Base-by-base conservation (phyloP, 257 asterid genomes). In the Plantago ovata region DNA sequence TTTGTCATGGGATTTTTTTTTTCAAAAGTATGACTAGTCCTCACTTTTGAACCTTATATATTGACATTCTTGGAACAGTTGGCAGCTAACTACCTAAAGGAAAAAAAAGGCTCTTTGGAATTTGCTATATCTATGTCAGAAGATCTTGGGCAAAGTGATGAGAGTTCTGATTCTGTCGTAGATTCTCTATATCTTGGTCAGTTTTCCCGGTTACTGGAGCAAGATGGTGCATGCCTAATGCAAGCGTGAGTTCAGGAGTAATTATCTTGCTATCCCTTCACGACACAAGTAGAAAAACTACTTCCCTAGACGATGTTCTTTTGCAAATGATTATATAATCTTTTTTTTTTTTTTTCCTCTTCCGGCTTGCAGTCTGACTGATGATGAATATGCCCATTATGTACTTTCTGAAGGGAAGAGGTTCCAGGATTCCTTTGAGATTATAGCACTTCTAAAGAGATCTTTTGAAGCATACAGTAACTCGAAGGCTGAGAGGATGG, bases 81-180 rank as follows among this genome's bases (percentile, higher is more conserved):
- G 78, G 95, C 99, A 70, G 96, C 97, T 69, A 75, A 70, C 68
- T 81, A 82, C 73, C 78, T 93, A 78, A 86, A 81, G 81, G 89
- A 89, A 65, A 93, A 93, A 79, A 81, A 79, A 48, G 53, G 63
- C 14, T 71, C 82, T 66, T 70, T 86, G 68, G 97, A 89, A 81
- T 63, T 86, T 69, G 83, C 96, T 18, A 68, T 81, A 40, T 86
- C 95, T 38, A 81, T 89, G 84, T 88, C 94, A 3, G 93, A 72
- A 60, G 80, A 72, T 76, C 73, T 72, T 65, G 74, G 40, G 72
- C 75, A 77, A 72, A 63, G 71, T 69, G 86, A 84, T 66, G 82
- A 70, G 65, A 79, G 73, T 71, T 77, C 81, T 22, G 97, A 93
- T 45, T 89, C 97, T 71, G 96, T 89, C 60, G 83, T 64, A 64